Conservation (phyloP, 495 filamentous ascomycete species). For the Penicillium taxi region DNA sequence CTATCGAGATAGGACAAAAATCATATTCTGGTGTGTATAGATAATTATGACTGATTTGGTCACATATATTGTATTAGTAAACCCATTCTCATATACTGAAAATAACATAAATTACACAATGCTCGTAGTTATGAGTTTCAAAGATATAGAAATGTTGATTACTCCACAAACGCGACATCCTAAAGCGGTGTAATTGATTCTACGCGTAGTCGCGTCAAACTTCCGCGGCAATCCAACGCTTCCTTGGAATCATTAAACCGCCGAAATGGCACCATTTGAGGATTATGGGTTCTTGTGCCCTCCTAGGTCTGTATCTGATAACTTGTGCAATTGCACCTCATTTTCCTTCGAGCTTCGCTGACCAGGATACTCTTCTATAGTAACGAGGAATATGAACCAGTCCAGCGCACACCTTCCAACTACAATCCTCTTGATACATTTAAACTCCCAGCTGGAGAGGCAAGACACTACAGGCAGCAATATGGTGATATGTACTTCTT, state of each 20-base stretch:
- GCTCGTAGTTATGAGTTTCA: too few relatives aligned
- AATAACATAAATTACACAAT: too few relatives aligned
- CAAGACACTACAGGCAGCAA: conserved; percentile 84
- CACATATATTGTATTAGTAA: too few relatives aligned
- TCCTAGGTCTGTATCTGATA: conserved; percentile 25
- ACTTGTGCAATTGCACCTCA: background rate
- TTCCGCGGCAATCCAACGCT: conserved; percentile 14
- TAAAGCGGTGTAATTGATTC: conserved; percentile 23
- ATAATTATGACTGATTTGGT: too few relatives aligned
- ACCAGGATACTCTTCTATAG: conserved; percentile 19
- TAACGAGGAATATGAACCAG: conserved; percentile 32
- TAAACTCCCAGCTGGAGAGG: conserved; percentile 55
- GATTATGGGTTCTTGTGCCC: conserved; percentile 30
- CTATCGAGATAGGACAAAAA: too few relatives aligned
- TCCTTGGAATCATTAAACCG: conserved; percentile 2
- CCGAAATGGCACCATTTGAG: conserved; percentile 23
- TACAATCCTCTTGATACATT: conserved; percentile 75
- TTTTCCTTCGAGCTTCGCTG: conserved; percentile 5
- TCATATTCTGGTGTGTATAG: too few relatives aligned
- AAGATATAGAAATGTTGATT: too few relatives aligned
- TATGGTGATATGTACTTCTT: conserved; percentile 97
- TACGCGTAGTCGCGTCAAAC: conserved; percentile 20
- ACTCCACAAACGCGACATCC: too few relatives aligned
- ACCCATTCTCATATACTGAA: too few relatives aligned
- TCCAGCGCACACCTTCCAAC: conserved; percentile 46